Percentiles rank a stretch among this genome's conserved stretches.
Conservation (phyloP, 192 early-diverging fungal genomes). For the Phlyctochytrium arcticum region DNA sequence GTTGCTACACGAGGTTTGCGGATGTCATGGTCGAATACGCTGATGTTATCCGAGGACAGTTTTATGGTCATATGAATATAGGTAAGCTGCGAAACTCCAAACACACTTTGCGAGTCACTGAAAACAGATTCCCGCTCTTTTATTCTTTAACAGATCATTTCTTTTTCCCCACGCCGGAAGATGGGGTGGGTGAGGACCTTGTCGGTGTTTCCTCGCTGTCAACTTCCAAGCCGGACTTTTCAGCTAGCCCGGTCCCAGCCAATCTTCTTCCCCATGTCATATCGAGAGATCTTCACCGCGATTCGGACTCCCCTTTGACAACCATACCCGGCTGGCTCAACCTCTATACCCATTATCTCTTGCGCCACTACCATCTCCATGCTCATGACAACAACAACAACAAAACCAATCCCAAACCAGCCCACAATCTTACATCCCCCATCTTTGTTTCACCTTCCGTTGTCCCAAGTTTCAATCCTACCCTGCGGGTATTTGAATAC, state of each 20-base stretch:
- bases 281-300: background rate
- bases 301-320: background rate
- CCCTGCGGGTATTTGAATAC: constrained; percentile 23
- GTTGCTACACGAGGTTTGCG: constrained; percentile 25
- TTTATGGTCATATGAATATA: constrained; percentile 43
- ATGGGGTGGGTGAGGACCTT: background rate
- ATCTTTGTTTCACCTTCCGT: constrained; percentile 35
- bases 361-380: constrained; percentile 26
- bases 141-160: constrained; percentile 25
- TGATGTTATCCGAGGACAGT: constrained; percentile 30
- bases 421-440: background rate
- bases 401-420: background rate
- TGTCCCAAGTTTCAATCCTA: constrained; percentile 37
- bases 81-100: constrained; percentile 12
- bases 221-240: background rate
- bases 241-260: no score
- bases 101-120: constrained; percentile 8
- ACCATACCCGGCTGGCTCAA: constrained; percentile 24
- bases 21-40: constrained; percentile 22
- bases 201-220: background rate
- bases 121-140: background rate
- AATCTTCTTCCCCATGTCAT: background rate
- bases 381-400: constrained; percentile 1
- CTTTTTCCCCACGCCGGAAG: constrained; percentile 24
- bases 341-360: constrained; percentile 26